phyloP scores from a whole-genome alignment of 768 basidiomycete genomes.

The Galerina marginata region DNA sequence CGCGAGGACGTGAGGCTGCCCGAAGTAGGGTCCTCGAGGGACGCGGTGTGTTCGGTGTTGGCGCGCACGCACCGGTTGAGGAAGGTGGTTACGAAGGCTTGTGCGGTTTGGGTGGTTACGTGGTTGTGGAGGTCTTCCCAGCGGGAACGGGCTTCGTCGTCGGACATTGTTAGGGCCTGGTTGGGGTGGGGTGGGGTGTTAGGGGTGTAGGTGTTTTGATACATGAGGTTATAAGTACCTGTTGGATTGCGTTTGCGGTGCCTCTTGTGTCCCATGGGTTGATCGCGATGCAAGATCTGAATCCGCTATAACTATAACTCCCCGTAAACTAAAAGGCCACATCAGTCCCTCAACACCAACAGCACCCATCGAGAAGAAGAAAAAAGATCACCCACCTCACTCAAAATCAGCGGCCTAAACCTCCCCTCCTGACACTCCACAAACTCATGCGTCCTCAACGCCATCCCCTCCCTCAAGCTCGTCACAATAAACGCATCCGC shows the following conservation, averaged over 20 bases:
- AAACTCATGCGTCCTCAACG: constrained; percentile 80
- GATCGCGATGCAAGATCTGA: constrained; percentile 83
- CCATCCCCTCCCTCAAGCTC: constrained; percentile 89
- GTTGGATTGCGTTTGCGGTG: constrained; percentile 81
- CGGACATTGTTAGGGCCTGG: constrained; percentile 76
- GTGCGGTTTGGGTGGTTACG: constrained; percentile 86
- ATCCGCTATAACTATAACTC: constrained; percentile 85
- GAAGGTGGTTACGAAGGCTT: constrained; percentile 82
- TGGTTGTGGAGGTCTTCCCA: constrained; percentile 91
- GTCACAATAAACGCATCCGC: constrained; percentile 89
- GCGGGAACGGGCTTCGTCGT: constrained; percentile 71
- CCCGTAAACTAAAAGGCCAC: constrained; percentile 70
- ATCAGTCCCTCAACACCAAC: too few relatives aligned
- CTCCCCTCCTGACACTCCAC: constrained; percentile 83
- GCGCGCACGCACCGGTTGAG: constrained; percentile 76
- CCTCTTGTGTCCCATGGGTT: constrained; percentile 87
- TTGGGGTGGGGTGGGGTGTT: not conserved
- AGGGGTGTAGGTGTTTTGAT: too few relatives aligned
- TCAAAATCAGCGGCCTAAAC: constrained; percentile 74
- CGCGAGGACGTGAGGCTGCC: constrained; percentile 9
- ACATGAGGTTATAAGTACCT: constrained; percentile 27
- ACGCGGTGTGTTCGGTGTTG: constrained; percentile 63
- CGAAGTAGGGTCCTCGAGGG: constrained; percentile 21
- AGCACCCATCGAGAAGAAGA: too few relatives aligned
- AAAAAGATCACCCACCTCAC: constrained; percentile 79